Conservation (phyloP, 176 grass and related monocot species). For the Eleusine indica region DNA sequence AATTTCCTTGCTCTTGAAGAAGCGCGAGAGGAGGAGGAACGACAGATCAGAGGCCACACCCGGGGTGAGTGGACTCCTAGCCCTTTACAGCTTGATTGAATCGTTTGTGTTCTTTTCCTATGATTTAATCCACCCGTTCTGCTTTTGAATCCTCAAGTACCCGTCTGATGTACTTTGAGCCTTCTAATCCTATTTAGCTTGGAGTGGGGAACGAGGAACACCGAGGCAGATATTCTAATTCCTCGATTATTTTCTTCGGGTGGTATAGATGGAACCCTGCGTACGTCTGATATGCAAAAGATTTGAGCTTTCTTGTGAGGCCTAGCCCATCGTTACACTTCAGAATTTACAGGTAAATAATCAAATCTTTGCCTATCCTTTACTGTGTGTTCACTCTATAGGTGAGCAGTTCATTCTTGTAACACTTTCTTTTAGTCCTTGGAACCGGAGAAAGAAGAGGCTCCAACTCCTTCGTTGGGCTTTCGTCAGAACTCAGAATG, state of each 20-base stretch:
- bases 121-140: background rate
- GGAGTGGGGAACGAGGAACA: background rate
- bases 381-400: too few species aligned
- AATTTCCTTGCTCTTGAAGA: background rate
- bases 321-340: background rate
- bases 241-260: background rate
- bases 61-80: background rate
- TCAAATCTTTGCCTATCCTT: background rate
- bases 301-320: constrained; percentile 10
- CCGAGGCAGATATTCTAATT: background rate
- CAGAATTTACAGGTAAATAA: constrained; percentile 1
- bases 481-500: constrained; percentile 39
- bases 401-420: background rate
- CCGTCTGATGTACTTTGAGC: background rate
- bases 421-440: background rate
- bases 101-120: background rate
- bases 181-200: background rate
- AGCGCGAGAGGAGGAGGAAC: background rate
- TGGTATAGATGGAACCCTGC: background rate
- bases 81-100: background rate
- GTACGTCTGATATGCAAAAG: background rate
- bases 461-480: background rate
- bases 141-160: background rate
- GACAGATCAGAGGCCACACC: background rate
- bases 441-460: background rate